Evolutionary conservation across 2,329 filamentous ascomycete genomes (phyloP), one percentile per base, ranked within the genome.

Genomic region (Ophiostoma quercus): DNA sequence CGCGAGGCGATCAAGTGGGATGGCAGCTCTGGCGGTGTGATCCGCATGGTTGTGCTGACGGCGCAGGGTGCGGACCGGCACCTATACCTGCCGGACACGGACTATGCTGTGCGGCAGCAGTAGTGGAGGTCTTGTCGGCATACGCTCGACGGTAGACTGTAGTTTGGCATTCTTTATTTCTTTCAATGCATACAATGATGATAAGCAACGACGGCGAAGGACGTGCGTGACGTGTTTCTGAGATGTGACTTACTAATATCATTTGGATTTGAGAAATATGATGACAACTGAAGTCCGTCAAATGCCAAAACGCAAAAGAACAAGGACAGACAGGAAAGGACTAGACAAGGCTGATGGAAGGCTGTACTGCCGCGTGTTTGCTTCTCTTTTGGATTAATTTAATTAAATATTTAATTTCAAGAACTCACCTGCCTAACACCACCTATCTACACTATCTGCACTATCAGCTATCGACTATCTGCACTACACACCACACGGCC

Each of bases 1-100:
- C 84, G 88, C 77, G 94, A 99, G 84, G 95, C 95, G 19, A 98
- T 99, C 86, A 97, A 97, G 83, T 99, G 95, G 95, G 95, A 99
- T 79, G 95, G 95, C 74, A 97, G 94, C 84, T 98, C 95, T 2
- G 95, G 95, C 74, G 95, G 95, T 82, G 95, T 99, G 72, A 99
- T 99, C 77, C 89, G 95, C 75, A 92, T 99, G 92, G 94, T 98
- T 73, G 95, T 99, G 71, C 82, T 99, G 81, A 99, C 94, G 73
- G 89, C 88, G 76, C 88, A 91, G 78, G 95, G 95, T 47, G 94
- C 94, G 7, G 89, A 95, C 81, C 88, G 95, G 82, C 95, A 98
- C 84, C 82, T 99, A 78, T 99, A 98, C 80, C 85, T 99, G 77
- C 95, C 95, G 62, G 94, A 99, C 83, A 91, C 91, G 77, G 88